Evolutionary conservation across 2,329 filamentous ascomycete genomes (phyloP).

Genomic region (Teratosphaeria zuluensis): DNA sequence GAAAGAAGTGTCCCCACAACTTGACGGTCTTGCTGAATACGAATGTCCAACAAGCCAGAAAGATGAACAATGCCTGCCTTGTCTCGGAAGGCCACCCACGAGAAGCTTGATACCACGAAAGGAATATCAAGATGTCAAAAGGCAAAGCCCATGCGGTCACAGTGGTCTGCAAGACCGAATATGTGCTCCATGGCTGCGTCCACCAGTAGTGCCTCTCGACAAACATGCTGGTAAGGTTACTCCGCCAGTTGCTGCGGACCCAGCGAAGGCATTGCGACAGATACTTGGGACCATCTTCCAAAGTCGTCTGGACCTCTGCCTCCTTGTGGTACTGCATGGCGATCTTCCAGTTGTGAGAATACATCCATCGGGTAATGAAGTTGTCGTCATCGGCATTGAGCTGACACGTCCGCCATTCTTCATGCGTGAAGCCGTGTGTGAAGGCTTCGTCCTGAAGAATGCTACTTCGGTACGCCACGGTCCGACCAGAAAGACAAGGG

Average conservation of each 20-base stretch:
- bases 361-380: conserved; percentile 93
- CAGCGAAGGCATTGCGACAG: conserved; percentile 88
- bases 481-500: conserved; percentile 93
- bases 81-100: conserved; percentile 27
- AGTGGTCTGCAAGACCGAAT: conserved; percentile 85
- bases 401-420: conserved; percentile 79
- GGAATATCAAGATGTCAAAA: conserved; percentile 64
- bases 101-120: conserved; percentile 60
- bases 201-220: conserved; percentile 74
- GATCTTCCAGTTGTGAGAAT: conserved; percentile 84
- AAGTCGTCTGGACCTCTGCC: conserved; percentile 83
- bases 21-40: conserved; percentile 88
- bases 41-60: conserved; percentile 59
- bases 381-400: conserved; percentile 97
- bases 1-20: conserved; percentile 73
- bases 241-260: conserved; percentile 96
- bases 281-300: conserved; percentile 82
- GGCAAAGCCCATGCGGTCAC: conserved; percentile 79
- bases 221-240: conserved; percentile 84
- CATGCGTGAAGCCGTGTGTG: conserved; percentile 79
- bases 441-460: conserved; percentile 82
- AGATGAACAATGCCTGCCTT: conserved; percentile 43
- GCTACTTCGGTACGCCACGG: conserved; percentile 80
- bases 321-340: conserved; percentile 90
- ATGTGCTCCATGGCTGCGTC: conserved; percentile 86